A percentile compares a stretch with the other conserved stretches of the same genome.
phyloP scores from a whole-genome alignment of 139 green algal genomes.

The Volvox reticuliferus region DNA sequence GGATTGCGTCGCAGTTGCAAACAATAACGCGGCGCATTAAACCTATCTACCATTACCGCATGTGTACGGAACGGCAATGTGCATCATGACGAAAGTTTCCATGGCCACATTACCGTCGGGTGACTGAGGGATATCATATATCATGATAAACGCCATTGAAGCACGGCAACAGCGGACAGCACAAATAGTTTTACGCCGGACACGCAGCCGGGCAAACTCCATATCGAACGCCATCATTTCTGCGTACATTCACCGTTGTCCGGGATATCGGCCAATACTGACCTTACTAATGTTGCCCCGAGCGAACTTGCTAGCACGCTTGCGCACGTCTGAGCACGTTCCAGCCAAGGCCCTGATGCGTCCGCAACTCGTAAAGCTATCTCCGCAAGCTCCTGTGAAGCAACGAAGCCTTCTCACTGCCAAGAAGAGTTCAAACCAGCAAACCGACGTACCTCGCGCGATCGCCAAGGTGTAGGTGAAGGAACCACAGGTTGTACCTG shows the following conservation, averaged over 20 bases:
- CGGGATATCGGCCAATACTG: not conserved
- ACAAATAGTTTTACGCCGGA: too few relatives aligned
- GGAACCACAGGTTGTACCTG: not conserved
- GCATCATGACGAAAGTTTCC: not conserved
- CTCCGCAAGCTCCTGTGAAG: conserved; percentile 4
- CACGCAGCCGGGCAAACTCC: too few relatives aligned
- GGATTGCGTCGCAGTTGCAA: not conserved
- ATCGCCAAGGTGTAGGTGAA: not conserved
- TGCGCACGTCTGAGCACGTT: not conserved
- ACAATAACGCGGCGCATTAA: not conserved
- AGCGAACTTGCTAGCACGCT: not conserved
- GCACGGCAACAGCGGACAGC: too few relatives aligned
- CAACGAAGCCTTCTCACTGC: not conserved
- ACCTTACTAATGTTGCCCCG: not conserved
- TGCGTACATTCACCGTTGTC: too few relatives aligned
- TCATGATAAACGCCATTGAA: too few relatives aligned
- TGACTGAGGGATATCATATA: too few relatives aligned
- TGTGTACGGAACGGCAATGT: not conserved
- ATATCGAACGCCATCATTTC: too few relatives aligned
- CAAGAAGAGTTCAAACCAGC: not conserved
- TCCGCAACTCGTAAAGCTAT: not conserved
- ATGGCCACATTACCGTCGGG: not conserved
- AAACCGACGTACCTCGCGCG: conserved; percentile 6
- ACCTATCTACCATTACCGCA: not conserved
- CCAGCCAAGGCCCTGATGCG: not conserved